A percentile compares a stretch with the other conserved stretches of the same genome.
phyloP scores from a whole-genome alignment of 2,329 filamentous ascomycete species.

The Penicillium nordicum region DNA sequence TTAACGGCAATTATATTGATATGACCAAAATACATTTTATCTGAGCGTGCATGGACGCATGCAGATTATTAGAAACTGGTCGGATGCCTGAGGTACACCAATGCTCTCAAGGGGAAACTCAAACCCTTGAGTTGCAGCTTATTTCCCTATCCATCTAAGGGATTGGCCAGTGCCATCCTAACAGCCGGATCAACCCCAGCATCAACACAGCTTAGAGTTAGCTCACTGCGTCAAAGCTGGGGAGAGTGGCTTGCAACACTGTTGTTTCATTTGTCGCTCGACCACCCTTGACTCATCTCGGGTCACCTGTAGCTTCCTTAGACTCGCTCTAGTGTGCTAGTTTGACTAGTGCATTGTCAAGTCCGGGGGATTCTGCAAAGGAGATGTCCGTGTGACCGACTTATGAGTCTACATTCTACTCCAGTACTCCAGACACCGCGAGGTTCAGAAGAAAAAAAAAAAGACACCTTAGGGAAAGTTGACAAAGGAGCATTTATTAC shows the following conservation, averaged over 20 bases:
- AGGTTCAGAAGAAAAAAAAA: not conserved
- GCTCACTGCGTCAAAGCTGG: not conserved
- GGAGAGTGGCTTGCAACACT: constrained; percentile 5
- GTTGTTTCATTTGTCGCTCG: constrained; percentile 21
- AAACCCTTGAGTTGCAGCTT: constrained; percentile 5
- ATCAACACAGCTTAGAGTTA: constrained; percentile 1
- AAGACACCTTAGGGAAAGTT: not conserved
- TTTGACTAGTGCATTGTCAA: constrained; percentile 15
- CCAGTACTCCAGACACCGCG: not conserved
- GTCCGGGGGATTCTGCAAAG: constrained; percentile 27
- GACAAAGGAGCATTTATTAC: not conserved
- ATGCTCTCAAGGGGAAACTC: not conserved
- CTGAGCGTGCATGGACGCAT: not conserved
- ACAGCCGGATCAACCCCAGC: not conserved
- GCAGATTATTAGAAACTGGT: not conserved
- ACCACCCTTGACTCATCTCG: constrained; percentile 18
- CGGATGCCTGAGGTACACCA: not conserved
- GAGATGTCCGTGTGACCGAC: constrained; percentile 22
- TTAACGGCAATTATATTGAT: not conserved
- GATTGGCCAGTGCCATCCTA: not conserved
- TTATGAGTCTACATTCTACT: not conserved
- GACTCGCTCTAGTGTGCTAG: constrained; percentile 20
- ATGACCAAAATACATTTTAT: not conserved
- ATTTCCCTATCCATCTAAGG: not conserved
- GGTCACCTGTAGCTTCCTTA: constrained; percentile 26